Percentiles rank a stretch among this genome's conserved stretches.
Conservation (phyloP, 129 eudicot species). For the Centrapalus pauciflorus region DNA sequence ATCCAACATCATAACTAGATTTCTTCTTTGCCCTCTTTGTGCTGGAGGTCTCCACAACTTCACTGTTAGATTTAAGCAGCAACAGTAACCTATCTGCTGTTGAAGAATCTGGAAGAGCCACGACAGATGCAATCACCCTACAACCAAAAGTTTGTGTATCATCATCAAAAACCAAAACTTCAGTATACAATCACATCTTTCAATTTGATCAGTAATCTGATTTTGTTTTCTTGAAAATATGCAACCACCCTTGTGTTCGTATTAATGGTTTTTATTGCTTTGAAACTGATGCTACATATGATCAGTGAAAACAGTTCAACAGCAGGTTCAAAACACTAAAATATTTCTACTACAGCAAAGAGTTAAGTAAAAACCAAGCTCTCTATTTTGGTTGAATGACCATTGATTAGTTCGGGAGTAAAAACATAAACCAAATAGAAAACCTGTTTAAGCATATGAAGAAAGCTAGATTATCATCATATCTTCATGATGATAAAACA, state of each 20-base stretch:
- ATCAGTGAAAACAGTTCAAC: too few relatives aligned
- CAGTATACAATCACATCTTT: not conserved
- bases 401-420: too few relatives aligned
- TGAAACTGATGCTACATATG: not conserved
- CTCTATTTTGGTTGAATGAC: too few relatives aligned
- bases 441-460: too few relatives aligned
- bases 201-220: not conserved
- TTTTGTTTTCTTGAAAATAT: not conserved
- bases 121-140: constrained; percentile 62
- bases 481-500: too few relatives aligned
- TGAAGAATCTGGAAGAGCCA: constrained; percentile 71
- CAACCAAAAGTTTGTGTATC: constrained; percentile 11
- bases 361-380: too few relatives aligned
- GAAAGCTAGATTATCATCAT: too few relatives aligned
- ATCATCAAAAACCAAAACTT: not conserved
- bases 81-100: constrained; percentile 71
- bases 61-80: constrained; percentile 65
- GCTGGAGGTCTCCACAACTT: constrained; percentile 54
- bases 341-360: too few relatives aligned
- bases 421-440: too few relatives aligned
- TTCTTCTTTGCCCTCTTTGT: constrained; percentile 80
- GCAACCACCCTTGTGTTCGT: too few relatives aligned
- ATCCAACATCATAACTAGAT: constrained; percentile 61
- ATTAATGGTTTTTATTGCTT: not conserved
- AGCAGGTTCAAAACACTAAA: too few relatives aligned